phyloP scores from a whole-genome alignment of 306 rosid genomes.

The Trifolium repens region DNA sequence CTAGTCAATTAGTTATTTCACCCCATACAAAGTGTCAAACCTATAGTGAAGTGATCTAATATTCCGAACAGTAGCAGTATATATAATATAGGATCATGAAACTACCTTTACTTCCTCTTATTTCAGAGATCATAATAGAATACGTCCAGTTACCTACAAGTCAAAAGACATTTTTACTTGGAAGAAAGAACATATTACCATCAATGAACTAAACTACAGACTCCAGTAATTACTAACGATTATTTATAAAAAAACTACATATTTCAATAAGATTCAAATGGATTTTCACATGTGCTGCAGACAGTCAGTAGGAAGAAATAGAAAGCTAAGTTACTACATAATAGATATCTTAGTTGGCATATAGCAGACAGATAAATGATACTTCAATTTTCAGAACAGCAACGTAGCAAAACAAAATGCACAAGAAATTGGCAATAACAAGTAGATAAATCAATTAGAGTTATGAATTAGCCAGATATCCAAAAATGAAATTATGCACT shows the following conservation, averaged over 20 bases:
- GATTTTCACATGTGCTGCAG: conserved; percentile 10
- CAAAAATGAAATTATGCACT: not conserved
- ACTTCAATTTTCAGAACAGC: conserved; percentile 23
- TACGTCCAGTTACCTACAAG: conserved; percentile 99
- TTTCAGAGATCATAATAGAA: conserved; percentile 99
- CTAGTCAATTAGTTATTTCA: conserved; percentile 25
- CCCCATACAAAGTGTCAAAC: conserved; percentile 48
- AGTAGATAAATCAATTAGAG: not conserved
- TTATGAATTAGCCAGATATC: not conserved
- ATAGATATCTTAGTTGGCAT: conserved; percentile 15
- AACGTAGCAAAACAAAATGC: conserved; percentile 4
- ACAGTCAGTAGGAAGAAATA: conserved; percentile 4
- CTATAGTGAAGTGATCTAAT: conserved; percentile 52
- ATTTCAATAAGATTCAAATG: conserved; percentile 31
- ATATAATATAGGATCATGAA: conserved; percentile 82
- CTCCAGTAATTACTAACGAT: conserved; percentile 52
- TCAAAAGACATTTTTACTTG: conserved; percentile 98
- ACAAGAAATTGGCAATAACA: conserved; percentile 4
- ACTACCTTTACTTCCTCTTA: conserved; percentile 99
- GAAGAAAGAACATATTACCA: conserved; percentile 87
- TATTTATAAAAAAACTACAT: conserved; percentile 43
- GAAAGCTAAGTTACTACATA: conserved; percentile 12
- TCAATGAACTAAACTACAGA: conserved; percentile 71
- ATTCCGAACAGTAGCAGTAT: conserved; percentile 56
- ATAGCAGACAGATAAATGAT: conserved; percentile 16